Conservation (phyloP, 2,329 filamentous ascomycete genomes). For the Huntiella decipiens region DNA sequence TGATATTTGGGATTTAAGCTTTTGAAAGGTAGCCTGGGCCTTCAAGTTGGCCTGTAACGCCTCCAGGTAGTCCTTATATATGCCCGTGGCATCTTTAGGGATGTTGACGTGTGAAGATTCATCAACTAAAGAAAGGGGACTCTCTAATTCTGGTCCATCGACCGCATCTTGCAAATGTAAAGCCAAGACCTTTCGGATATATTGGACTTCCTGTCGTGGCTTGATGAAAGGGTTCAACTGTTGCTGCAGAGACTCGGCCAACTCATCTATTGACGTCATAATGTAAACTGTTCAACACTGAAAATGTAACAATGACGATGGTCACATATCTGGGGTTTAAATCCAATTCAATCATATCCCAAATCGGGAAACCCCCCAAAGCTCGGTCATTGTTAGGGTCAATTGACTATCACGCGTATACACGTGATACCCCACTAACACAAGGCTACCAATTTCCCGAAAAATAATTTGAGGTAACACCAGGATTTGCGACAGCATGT, state of each 20-base stretch:
- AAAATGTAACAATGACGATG: not conserved
- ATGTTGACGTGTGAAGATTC: conserved; percentile 9
- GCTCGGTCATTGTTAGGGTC: not conserved
- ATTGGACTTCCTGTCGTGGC: conserved; percentile 35
- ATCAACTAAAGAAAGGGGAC: conserved; percentile 8
- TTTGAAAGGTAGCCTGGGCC: conserved; percentile 29
- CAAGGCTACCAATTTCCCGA: conserved; percentile 10
- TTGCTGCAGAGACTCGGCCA: not conserved
- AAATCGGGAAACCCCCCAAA: not conserved
- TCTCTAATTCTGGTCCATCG: conserved; percentile 8
- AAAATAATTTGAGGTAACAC: conserved; percentile 11
- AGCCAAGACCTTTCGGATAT: conserved; percentile 35
- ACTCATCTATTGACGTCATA: conserved; percentile 4
- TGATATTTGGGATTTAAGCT: conserved; percentile 13
- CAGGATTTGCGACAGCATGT: conserved; percentile 7
- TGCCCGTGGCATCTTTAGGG: conserved; percentile 24
- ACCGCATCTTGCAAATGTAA: conserved; percentile 25
- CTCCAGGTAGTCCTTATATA: conserved; percentile 35
- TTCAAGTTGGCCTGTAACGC: conserved; percentile 32
- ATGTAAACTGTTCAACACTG: not conserved
- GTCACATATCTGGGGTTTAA: no score
- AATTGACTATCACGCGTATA: not conserved
- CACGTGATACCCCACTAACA: conserved; percentile 9
- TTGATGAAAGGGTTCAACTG: conserved; percentile 33
- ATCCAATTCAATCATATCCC: not conserved